Evolutionary conservation across 371 early-diverging fungal genomes (phyloP), one percentile per base, ranked within the genome.

Genomic region (Apophysomyces ossiformis): DNA sequence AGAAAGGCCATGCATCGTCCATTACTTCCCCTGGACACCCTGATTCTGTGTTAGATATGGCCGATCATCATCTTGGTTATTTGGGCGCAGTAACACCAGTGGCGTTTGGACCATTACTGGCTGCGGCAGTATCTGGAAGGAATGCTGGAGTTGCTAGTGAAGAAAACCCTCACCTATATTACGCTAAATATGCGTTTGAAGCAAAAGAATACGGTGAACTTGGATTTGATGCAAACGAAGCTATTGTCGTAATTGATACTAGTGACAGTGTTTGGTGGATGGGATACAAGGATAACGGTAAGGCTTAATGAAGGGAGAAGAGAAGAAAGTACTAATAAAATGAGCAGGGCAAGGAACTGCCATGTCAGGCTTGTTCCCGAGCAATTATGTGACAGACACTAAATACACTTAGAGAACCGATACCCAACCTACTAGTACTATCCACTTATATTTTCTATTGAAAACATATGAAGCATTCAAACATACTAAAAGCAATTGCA

Each of bases 211-310:
- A 82, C 45, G 92, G 92, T 6, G 93, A 93, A 71, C 73, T 93
- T 11, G 89, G 87, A 0, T 89, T 93, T 76, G 73, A 78, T 38
- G 83, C 87, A 1, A 84, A 87, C 57, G 90, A 87, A 56, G 79
- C 85, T 0, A 87, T 93, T 67, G 79, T 91, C 69, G 93, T 92
- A 4, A 88, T 90, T 5, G 93, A 93, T 76, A 87, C 82, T 60
- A 90, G 85, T 64, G 92, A 93, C 70, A 89, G 88, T 74, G 85
- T 92, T 15, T 93, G 93, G 93, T 93, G 93, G 93, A 88, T 92
- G 89, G 93, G 93, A 7, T 87, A 88, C 35, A 86, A 87, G 71
- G 86, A 89, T 60, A 84, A 89, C 66, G 78, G 86, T 47, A 77
- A 26, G 32, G 1, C 32, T 26, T 26, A 26, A 74, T 66, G 69